A percentile compares a stretch with the other conserved stretches of the same genome.
Evolutionary conservation across 495 filamentous ascomycete genomes (phyloP).

Genomic region (Apiosordaria backusii): DNA sequence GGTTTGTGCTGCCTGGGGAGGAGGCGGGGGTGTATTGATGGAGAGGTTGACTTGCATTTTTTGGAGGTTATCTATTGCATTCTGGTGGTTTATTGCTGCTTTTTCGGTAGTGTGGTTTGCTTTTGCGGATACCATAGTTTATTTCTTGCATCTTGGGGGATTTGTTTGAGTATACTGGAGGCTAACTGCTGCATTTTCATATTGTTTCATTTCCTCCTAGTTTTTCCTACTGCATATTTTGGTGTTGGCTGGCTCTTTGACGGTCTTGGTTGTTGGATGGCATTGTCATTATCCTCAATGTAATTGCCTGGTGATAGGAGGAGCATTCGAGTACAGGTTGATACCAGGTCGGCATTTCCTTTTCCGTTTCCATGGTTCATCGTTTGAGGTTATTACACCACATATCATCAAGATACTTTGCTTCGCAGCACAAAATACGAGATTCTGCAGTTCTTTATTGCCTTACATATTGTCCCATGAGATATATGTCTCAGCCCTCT

Average conservation of each 20-base stretch:
- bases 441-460: background rate
- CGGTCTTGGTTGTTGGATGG: background rate
- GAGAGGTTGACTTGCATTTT: slow-evolving; percentile 8
- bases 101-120: background rate
- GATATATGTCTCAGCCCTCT: background rate
- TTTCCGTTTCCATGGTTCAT: background rate
- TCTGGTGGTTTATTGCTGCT: background rate
- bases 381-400: background rate
- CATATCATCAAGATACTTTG: background rate
- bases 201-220: background rate
- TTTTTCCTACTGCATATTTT: background rate
- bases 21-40: slow-evolving; percentile 11
- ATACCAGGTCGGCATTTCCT: slow-evolving; percentile 5
- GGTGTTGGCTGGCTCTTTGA: slow-evolving; percentile 2
- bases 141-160: background rate
- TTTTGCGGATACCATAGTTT: background rate
- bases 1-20: slow-evolving; percentile 45
- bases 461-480: background rate
- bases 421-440: background rate
- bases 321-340: background rate
- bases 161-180: too few species aligned
- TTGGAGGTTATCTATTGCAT: slow-evolving; percentile 1
- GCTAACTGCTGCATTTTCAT: background rate
- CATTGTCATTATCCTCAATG: background rate
- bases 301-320: background rate